Evolutionary conservation across 345 rosid genomes (phyloP).

Genomic region (Eucalyptus albens): DNA sequence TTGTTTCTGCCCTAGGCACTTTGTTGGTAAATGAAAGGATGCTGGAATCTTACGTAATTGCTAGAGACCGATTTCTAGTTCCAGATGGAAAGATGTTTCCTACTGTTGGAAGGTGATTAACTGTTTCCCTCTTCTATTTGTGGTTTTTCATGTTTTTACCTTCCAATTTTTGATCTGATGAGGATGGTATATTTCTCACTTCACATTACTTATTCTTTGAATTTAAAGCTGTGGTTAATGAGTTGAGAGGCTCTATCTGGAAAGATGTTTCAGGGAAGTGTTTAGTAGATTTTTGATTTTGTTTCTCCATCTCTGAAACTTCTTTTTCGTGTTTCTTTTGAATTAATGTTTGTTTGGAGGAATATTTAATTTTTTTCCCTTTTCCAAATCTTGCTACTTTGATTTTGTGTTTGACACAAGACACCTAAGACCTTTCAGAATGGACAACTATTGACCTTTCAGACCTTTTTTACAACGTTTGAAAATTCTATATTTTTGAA

Average conservation of each 20-base stretch:
- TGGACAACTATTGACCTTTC: background rate
- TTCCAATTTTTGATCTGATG: background rate
- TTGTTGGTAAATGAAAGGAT: constrained; percentile 92
- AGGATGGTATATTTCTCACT: background rate
- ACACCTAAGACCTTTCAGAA: background rate
- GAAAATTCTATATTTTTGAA: background rate
- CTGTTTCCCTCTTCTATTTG: background rate
- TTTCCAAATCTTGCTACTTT: background rate
- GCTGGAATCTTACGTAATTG: constrained; percentile 95
- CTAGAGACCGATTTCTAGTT: constrained; percentile 85
- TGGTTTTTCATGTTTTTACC: background rate
- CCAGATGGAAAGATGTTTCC: constrained; percentile 97
- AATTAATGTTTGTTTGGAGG: background rate
- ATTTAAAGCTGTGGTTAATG: background rate
- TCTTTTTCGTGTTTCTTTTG: background rate
- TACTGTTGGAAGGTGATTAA: constrained; percentile 71
- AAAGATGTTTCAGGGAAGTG: background rate
- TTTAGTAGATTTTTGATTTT: background rate
- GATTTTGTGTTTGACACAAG: background rate
- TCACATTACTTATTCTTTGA: background rate
- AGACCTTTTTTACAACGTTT: background rate
- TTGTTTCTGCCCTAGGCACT: constrained; percentile 48
- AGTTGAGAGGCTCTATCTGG: background rate
- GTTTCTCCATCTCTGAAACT: background rate
- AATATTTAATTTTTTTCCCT: background rate